Evolutionary conservation across 148 eudicot species (phyloP).

Genomic region (Vaccinium corymbosum): DNA sequence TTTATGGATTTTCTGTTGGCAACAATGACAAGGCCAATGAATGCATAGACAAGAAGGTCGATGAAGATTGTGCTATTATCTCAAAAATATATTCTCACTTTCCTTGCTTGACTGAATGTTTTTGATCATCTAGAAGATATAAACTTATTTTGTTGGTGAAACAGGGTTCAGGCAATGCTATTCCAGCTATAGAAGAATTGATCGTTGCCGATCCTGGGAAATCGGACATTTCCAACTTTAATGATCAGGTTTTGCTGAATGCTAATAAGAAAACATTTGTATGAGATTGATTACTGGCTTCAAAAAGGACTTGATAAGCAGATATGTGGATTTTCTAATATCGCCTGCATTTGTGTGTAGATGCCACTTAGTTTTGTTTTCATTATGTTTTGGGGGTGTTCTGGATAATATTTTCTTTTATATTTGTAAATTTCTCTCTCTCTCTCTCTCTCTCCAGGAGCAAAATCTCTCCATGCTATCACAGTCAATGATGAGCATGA

Average conservation of each 20-base stretch:
- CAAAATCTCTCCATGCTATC: neutral
- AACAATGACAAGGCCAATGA: conserved; percentile 59
- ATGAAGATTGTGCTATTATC: neutral
- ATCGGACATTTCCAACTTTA: conserved; percentile 51
- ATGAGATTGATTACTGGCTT: conserved; percentile 2
- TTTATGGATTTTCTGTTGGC: conserved; percentile 41
- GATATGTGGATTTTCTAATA: neutral
- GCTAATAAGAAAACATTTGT: neutral
- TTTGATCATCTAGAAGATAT: neutral
- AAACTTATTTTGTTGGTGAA: neutral
- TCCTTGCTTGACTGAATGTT: conserved; percentile 19
- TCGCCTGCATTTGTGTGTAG: neutral
- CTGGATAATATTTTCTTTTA: no score
- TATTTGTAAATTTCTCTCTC: neutral
- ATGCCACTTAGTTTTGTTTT: neutral
- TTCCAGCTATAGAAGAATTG: conserved; percentile 54
- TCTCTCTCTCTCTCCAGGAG: neutral
- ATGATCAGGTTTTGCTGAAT: conserved; percentile 8
- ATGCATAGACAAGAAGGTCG: conserved; percentile 70
- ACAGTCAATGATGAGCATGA: neutral
- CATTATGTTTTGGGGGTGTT: neutral
- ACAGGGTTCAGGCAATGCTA: conserved; percentile 5
- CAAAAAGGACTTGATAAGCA: neutral
- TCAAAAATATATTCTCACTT: conserved; percentile 15
- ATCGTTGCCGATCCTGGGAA: conserved; percentile 42